Conservation (phyloP, 768 basidiomycete species). For the Paxillus ammoniavirescens region DNA sequence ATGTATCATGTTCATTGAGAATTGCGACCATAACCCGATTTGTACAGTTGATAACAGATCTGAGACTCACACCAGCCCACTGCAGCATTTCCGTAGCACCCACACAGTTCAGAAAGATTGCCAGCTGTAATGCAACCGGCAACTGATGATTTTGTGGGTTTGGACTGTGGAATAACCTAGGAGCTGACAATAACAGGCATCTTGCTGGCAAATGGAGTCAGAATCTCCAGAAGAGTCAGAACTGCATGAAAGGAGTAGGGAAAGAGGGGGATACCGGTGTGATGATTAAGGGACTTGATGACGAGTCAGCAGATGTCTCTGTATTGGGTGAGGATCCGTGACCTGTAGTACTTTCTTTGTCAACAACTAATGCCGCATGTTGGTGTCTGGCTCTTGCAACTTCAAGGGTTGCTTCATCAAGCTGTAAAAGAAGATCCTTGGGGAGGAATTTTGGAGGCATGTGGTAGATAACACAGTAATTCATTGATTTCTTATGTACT, state of each 20-base stretch:
- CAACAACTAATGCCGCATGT: not conserved
- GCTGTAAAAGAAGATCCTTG: not conserved
- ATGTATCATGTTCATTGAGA: not conserved
- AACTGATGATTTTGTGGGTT: conserved; percentile 13
- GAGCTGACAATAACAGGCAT: not conserved
- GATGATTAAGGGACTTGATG: not conserved
- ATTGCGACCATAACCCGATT: not conserved
- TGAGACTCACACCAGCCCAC: conserved; percentile 2
- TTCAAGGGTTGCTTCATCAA: not conserved
- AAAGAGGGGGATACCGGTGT: not conserved
- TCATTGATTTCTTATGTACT: too few relatives aligned
- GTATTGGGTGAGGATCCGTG: not conserved
- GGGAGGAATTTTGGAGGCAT: not conserved
- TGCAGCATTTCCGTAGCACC: conserved; percentile 26
- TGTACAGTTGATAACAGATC: not conserved
- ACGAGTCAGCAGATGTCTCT: not conserved
- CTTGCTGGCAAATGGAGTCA: not conserved
- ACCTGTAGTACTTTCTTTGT: not conserved
- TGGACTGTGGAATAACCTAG: not conserved
- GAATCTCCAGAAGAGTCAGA: not conserved
- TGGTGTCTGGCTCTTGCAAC: not conserved
- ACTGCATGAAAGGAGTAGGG: not conserved
- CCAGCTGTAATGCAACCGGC: conserved; percentile 28
- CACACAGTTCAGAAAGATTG: conserved; percentile 23
- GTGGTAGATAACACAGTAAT: too few relatives aligned